phyloP scores from a whole-genome alignment of 768 basidiomycete genomes.

The Postia placenta region DNA sequence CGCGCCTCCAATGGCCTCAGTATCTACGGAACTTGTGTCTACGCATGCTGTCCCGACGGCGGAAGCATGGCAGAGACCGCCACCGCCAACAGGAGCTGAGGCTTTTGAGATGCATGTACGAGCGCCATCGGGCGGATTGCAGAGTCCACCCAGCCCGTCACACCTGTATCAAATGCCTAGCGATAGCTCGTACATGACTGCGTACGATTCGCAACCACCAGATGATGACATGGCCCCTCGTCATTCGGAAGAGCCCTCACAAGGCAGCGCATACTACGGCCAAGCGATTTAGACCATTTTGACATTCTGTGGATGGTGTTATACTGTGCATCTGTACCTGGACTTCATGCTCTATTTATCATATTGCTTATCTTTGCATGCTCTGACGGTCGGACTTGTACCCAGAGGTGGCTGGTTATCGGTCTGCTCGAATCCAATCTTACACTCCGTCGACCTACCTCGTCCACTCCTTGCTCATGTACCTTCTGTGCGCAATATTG shows the following conservation, averaged over 20 bases:
- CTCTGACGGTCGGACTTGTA: neutral
- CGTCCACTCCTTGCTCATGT: conserved; percentile 5
- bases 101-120: conserved; percentile 36
- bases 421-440: neutral
- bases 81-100: conserved; percentile 14
- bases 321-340: neutral
- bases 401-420: neutral
- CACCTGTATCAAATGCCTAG: conserved; percentile 3
- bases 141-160: neutral
- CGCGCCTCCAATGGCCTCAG: conserved; percentile 21
- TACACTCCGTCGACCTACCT: neutral
- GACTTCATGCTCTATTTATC: conserved; percentile 10
- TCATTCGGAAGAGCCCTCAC: conserved; percentile 4
- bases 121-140: conserved; percentile 16
- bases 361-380: conserved; percentile 1
- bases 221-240: conserved; percentile 5
- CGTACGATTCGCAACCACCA: conserved; percentile 9
- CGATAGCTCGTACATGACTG: conserved; percentile 7
- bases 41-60: conserved; percentile 13
- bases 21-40: conserved; percentile 11
- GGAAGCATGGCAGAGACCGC: conserved; percentile 31
- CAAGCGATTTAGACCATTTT: conserved; percentile 1
- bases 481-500: neutral
- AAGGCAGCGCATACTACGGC: neutral
- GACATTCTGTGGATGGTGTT: neutral